Evolutionary conservation across 2,329 filamentous ascomycete species (phyloP), one percentile per base, ranked within the genome.

Genomic region (Penicillium sp.): DNA sequence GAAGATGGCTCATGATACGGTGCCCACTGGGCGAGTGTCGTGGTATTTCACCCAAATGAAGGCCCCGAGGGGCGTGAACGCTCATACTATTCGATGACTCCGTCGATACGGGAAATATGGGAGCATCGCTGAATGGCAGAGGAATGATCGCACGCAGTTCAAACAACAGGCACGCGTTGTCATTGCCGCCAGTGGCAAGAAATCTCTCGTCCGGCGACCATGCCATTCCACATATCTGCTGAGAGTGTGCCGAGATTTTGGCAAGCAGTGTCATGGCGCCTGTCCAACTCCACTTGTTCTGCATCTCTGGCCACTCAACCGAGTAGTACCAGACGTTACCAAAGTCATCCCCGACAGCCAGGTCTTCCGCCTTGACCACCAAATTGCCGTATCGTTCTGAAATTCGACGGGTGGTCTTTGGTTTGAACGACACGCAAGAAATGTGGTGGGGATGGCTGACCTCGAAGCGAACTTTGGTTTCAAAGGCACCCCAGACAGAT

Each of bases 141-240:
- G 69, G 64, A 37, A 74, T 60, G 18, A 94, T 78, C 41, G 85
- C 82, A 50, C 83, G 81, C 2, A 85, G 83, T 54, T 93, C 86
- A 73, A 96, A 96, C 2, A 98, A 81, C 66, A 88, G 90, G 70
- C 94, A 96, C 3, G 87, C 76, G 70, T 98, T 97, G 78, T 99
- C 95, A 71, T 99, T 98, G 24, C 91, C 92, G 6, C 95, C 93
- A 4, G 91, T 92, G 14, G 91, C 92, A 72, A 99, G 93, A 37
- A 87, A 82, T 3, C 82, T 82, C 3, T 92, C 92, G 68, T 91
- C 86, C 3, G 81, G 79, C 3, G 92, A 93, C 91, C 93, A 98
- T 3, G 90, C 85, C n/a, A 99, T 80, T 1, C 94, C 94, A 69
- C 95, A 99, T 55, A 99, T 89, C 70, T 98, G 93, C 75, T 97